phyloP scores from a whole-genome alignment of 2,329 filamentous ascomycete species.

The Epichloe typhina region DNA sequence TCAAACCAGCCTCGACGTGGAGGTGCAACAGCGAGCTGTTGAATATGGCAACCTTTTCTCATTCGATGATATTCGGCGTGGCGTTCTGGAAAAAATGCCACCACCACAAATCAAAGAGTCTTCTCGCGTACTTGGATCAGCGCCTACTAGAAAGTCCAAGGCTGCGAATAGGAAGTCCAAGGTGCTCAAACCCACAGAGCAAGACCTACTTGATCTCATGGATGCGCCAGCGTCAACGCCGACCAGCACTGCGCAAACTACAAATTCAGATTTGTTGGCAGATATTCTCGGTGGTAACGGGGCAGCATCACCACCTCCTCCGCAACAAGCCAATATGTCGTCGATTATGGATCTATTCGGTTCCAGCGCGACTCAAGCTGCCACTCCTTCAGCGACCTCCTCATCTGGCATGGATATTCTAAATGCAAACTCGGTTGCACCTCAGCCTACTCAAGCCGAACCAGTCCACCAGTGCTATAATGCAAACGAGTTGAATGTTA shows the following conservation, averaged over 20 bases:
- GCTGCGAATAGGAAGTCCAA: constrained; percentile 64
- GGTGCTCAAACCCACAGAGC: constrained; percentile 70
- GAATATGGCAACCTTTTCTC: constrained; percentile 94
- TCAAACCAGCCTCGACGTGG: constrained; percentile 80
- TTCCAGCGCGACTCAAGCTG: constrained; percentile 26
- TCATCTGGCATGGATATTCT: constrained; percentile 37
- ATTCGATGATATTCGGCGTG: constrained; percentile 73
- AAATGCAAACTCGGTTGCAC: constrained; percentile 33
- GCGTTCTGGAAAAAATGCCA: constrained; percentile 92
- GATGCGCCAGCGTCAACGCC: constrained; percentile 49
- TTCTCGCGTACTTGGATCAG: constrained; percentile 76
- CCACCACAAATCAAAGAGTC: constrained; percentile 94
- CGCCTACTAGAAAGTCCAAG: constrained; percentile 50
- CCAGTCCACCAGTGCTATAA: constrained; percentile 62
- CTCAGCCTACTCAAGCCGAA: constrained; percentile 26
- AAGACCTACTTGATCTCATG: constrained; percentile 90
- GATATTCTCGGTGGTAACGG: constrained; percentile 76
- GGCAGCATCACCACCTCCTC: constrained; percentile 30
- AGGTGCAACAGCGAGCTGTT: constrained; percentile 90
- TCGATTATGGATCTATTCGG: constrained; percentile 88
- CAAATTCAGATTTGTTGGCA: constrained; percentile 76
- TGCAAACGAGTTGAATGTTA: constrained; percentile 72
- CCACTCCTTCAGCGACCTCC: constrained; percentile 22
- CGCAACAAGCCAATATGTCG: constrained; percentile 43
- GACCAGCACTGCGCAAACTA: constrained; percentile 38